Percentiles rank a stretch among this genome's conserved stretches.
Evolutionary conservation across 805 yeast genomes (phyloP).

Genomic region (Wickerhamomyces bovis): DNA sequence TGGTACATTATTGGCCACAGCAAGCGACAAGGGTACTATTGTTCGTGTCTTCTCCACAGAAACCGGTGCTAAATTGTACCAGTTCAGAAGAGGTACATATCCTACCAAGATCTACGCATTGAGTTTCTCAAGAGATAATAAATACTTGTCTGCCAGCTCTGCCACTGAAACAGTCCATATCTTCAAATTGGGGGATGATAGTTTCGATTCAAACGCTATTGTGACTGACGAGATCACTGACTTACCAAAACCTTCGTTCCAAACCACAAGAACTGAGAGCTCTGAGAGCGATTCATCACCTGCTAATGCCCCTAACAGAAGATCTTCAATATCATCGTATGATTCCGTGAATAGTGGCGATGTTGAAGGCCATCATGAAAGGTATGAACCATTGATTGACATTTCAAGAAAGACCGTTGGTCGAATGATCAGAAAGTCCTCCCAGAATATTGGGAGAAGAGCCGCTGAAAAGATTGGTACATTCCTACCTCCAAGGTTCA

Average conservation of each 20-base stretch:
- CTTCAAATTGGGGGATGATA: conserved; percentile 54
- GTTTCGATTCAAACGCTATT: conserved; percentile 3
- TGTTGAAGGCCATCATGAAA: conserved; percentile 10
- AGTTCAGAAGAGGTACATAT: conserved; percentile 78
- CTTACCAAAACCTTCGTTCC: conserved; percentile 7
- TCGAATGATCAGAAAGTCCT: conserved; percentile 67
- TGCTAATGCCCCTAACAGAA: conserved; percentile 8
- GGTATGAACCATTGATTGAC: conserved; percentile 60
- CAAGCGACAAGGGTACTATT: conserved; percentile 74
- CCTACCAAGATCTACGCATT: conserved; percentile 75
- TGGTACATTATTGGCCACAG: conserved; percentile 64
- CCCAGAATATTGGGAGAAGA: conserved; percentile 68
- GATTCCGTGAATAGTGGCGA: conserved; percentile 21
- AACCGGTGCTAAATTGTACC: conserved; percentile 59
- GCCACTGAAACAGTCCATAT: conserved; percentile 92
- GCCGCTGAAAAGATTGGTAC: conserved; percentile 89
- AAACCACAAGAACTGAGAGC: conserved; percentile 13
- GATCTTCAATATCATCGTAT: conserved; percentile 22
- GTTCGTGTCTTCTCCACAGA: conserved; percentile 59
- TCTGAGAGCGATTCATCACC: conserved; percentile 16
- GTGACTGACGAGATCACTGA: conserved; percentile 5
- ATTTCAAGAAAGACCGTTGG: conserved; percentile 68
- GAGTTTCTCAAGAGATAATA: conserved; percentile 65
- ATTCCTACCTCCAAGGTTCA: conserved; percentile 72
- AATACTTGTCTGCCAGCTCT: conserved; percentile 74